Base-by-base conservation (phyloP, 2,329 filamentous ascomycete genomes). In the Monilinia vaccinii-corymbosi region DNA sequence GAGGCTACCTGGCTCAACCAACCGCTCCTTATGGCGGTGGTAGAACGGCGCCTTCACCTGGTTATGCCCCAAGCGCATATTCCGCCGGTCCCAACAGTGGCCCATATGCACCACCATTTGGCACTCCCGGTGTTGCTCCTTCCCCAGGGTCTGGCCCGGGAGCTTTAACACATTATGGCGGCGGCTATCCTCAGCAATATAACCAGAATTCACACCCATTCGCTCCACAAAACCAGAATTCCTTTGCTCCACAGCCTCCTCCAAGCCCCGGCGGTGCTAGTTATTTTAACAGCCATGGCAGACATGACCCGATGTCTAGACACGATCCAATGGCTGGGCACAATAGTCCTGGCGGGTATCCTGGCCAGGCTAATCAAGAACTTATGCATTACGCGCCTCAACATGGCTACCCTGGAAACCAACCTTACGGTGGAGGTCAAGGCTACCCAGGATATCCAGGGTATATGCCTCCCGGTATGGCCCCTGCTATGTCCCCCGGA, bases 251-350 rank as follows among this genome's bases (percentile, higher is more conserved):
- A 28, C 66, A 66, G 48, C 64, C 68, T 52, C 70, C 62, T 10
- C 64, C 61, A 21, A 61, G 56, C 65, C 34, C 73, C 67, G 58
- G 61, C 23, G 68, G 67, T 45, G 68, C 68, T 40, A 67, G 67
- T 21, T 71, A 70, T 52, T 72, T 71, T 46, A 67, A 64, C 52
- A 63, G 62, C 48, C 64, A 57, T 13, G 34, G 21, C 34, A 49
- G 32, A 31, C 68, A 70, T n/a, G 82, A 79, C 61, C 76, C 65
- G 75, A 79, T 69, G 76, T 74, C 61, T 60, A 61, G 62, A 16
- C 66, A 69, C 47, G 49, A 52, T 62, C 76, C 66, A 75, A 79
- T 69, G 76, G 75, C 62, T 61, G 63, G 62, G 11, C 66, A 69
- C 40, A 68, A 62, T 50, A 59, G 64, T 13, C 63, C 68, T 40